A percentile compares a stretch with the other conserved stretches of the same genome.
phyloP scores from a whole-genome alignment of 1,139 yeast species.

The Nadsonia commutata region DNA sequence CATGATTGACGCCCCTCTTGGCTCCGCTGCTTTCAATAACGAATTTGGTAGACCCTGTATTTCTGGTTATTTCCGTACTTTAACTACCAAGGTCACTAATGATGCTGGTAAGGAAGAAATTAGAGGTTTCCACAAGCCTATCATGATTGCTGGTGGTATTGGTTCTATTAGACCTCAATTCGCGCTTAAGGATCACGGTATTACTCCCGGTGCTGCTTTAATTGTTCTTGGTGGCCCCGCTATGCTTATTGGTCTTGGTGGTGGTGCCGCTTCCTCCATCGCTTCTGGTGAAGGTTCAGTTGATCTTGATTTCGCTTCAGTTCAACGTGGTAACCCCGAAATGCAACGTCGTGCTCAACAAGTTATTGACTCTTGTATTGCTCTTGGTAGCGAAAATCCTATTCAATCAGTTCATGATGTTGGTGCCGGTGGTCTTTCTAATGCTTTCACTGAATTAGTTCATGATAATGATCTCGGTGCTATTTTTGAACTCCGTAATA shows the following conservation, averaged over 20 bases:
- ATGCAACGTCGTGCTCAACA: slow-evolving; percentile 98
- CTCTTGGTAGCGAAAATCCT: slow-evolving; percentile 69
- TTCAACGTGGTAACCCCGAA: slow-evolving; percentile 98
- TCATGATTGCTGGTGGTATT: slow-evolving; percentile 98
- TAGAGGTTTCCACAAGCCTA: slow-evolving; percentile 97
- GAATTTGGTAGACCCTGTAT: slow-evolving; percentile 98
- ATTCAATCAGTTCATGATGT: slow-evolving; percentile 96
- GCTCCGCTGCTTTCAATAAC: slow-evolving; percentile 96
- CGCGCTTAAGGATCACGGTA: slow-evolving; percentile 73
- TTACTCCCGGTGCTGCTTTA: slow-evolving; percentile 84
- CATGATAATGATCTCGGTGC: slow-evolving; percentile 97
- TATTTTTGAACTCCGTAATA: slow-evolving; percentile 75
- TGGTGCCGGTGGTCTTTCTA: slow-evolving; percentile 98
- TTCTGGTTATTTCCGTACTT: slow-evolving; percentile 90
- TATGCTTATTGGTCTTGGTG: slow-evolving; percentile 98
- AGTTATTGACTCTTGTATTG: slow-evolving; percentile 87
- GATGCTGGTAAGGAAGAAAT: slow-evolving; percentile 51
- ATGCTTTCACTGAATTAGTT: slow-evolving; percentile 93
- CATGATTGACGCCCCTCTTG: slow-evolving; percentile 95
- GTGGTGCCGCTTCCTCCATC: slow-evolving; percentile 97
- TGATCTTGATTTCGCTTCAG: slow-evolving; percentile 94
- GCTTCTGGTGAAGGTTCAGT: slow-evolving; percentile 94
- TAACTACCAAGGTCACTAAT: slow-evolving; percentile 64
- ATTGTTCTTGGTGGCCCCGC: slow-evolving; percentile 96
- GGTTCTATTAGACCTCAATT: slow-evolving; percentile 92